A percentile compares a stretch with the other conserved stretches of the same genome.
phyloP scores from a whole-genome alignment of 192 early-diverging fungal genomes.

The Nowakowskiella sp. region DNA sequence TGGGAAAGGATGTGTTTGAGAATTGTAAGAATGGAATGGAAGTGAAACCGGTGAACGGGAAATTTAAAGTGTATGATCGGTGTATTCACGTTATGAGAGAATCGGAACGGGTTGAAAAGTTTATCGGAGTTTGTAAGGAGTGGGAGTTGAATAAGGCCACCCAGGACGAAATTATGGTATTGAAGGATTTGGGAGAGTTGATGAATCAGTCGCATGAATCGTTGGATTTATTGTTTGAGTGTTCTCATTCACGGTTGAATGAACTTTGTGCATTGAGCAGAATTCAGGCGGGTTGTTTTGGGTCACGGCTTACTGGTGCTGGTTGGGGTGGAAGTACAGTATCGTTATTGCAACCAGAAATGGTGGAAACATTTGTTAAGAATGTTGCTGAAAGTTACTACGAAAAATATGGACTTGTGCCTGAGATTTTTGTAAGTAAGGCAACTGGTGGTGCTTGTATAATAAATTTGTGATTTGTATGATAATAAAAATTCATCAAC shows the following conservation, averaged over 20 bases:
- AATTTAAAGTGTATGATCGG: slow-evolving; percentile 67
- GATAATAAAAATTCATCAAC: no score
- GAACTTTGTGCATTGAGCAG: no score
- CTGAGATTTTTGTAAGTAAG: no score
- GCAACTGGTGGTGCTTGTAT: no score
- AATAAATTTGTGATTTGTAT: no score
- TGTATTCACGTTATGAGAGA: slow-evolving; percentile 80
- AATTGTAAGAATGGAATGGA: neutral
- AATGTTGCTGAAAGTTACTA: slow-evolving; percentile 60
- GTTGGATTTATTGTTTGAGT: no score
- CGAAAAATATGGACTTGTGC: neutral
- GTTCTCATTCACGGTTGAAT: no score
- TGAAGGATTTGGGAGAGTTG: slow-evolving; percentile 76
- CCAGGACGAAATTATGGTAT: no score
- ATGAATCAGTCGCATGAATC: slow-evolving; percentile 85
- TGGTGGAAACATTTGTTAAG: slow-evolving; percentile 52
- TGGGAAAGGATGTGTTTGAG: slow-evolving; percentile 14
- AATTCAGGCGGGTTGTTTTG: slow-evolving; percentile 73
- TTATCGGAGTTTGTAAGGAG: slow-evolving; percentile 50
- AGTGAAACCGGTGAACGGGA: slow-evolving; percentile 32
- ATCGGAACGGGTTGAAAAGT: slow-evolving; percentile 67
- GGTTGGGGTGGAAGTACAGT: slow-evolving; percentile 92
- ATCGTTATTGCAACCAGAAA: slow-evolving; percentile 57
- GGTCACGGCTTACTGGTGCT: slow-evolving; percentile 84
- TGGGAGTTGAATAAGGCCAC: no score